Base-by-base conservation (phyloP, 208 protist genomes). In the Crithidia brevicula region DNA sequence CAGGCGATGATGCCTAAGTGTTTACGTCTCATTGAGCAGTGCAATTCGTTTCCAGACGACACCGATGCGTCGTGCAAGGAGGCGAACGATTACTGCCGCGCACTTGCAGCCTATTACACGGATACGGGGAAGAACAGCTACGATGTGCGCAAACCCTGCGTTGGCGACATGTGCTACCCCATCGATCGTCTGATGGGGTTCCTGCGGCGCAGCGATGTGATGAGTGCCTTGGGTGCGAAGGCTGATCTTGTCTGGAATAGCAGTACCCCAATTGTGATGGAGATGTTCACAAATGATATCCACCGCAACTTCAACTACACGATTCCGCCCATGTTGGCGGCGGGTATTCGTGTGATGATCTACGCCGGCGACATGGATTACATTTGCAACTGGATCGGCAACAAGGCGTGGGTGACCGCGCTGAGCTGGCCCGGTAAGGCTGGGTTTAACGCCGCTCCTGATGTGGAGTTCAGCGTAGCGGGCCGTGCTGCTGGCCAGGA, bases 361-460 rank as follows among this genome's bases (percentile, higher is more conserved):
- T 98, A 97, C 77, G 87, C 85, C 0, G 96, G 96, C 18, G 94
- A 97, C 42, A 66, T 71, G 49, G 95, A 98, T 73, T 98, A 81
- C 54, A 92, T 97, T 58, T 97, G 94, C 75, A 98, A 98, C 77
- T 97, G 82, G 77, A 78, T 98, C 34, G 94, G 94, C 52, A 97
- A 93, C 77, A 74, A 94, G 67, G 75, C 66, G 20, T 98, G 93
- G 93, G 81, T 78, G 11, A 49, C 60, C 18, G 72, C 34, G 23
- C 64, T 98, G 58, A 22, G 80, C 40, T 98, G 96, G 95, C 27
- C 77, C 4, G 86, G 87, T 45, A 71, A 84, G 28, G 64, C 38
- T 3, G 85, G 38, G 13, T 95, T 97, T 63, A 64, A 74, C 20
- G 66, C 59, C 3, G 86, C 91, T 9, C 22, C 42, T 1, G 69